Percentiles rank a stretch among this genome's conserved stretches.
Evolutionary conservation across 2,329 filamentous ascomycete genomes (phyloP).

Genomic region (Exutisphaerella laricina): DNA sequence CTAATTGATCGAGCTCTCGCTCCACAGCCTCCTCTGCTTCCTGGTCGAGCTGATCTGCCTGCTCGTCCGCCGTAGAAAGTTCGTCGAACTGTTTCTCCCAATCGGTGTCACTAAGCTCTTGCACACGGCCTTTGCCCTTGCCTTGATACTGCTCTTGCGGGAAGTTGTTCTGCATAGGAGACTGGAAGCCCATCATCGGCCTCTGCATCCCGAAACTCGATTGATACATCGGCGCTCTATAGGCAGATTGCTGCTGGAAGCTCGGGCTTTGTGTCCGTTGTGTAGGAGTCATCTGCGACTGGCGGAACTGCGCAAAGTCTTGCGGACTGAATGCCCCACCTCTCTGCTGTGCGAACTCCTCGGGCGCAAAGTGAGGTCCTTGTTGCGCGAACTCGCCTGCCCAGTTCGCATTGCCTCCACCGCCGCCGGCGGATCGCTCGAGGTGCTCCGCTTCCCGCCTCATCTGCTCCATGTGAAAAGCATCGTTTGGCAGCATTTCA

Average conservation of each 20-base stretch:
- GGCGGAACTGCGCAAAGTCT: conserved; percentile 83
- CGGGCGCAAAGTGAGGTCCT: conserved; percentile 22
- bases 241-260: conserved; percentile 38
- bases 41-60: conserved; percentile 48
- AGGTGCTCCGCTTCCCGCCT: conserved; percentile 55
- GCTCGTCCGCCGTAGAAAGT: conserved; percentile 64
- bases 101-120: conserved; percentile 86
- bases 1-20: conserved; percentile 80
- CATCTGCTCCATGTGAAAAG: conserved; percentile 64
- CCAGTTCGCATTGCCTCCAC: conserved; percentile 25
- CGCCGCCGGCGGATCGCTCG: conserved; percentile 22
- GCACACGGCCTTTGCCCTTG: conserved; percentile 76
- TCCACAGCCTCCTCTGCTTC: conserved; percentile 72
- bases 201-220: conserved; percentile 49
- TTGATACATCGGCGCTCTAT: conserved; percentile 54
- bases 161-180: conserved; percentile 40
- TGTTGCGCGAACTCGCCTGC: conserved; percentile 32
- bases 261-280: conserved; percentile 57
- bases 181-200: conserved; percentile 26
- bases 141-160: conserved; percentile 50
- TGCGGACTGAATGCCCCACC: conserved; percentile 62
- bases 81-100: conserved; percentile 97
- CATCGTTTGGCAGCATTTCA: conserved; percentile 47
- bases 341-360: conserved; percentile 23
- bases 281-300: conserved; percentile 57